A percentile compares a stretch with the other conserved stretches of the same genome.
Conservation (phyloP, 73 alveolate genomes). For the Paraurostyla sp. region DNA sequence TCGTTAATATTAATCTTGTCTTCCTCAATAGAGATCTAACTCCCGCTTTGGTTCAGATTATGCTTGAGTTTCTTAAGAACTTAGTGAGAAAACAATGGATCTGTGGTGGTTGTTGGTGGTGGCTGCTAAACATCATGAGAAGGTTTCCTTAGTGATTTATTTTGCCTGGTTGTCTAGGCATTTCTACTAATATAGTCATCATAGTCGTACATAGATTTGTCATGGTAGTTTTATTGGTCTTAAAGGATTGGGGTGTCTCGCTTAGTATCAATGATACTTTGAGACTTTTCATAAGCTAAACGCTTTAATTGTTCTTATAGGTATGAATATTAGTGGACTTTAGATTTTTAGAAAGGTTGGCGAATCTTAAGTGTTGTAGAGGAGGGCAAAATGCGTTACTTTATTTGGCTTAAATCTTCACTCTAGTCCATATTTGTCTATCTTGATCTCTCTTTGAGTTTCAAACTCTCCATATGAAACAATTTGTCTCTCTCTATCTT, state of each 20-base stretch:
- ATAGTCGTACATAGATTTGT: too few species aligned
- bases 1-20: background rate
- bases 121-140: too few species aligned
- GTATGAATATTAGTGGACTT: background rate
- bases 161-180: too few species aligned
- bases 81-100: constrained; percentile 15
- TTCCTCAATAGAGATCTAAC: background rate
- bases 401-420: too few species aligned
- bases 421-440: background rate
- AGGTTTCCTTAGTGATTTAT: too few species aligned
- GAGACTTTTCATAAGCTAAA: background rate
- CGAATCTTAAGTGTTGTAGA: too few species aligned
- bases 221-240: too few species aligned
- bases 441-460: background rate
- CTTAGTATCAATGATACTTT: background rate
- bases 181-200: too few species aligned
- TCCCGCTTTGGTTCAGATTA: background rate
- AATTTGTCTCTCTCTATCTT: constrained; percentile 12
- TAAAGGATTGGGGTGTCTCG: too few species aligned
- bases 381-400: too few species aligned
- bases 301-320: background rate
- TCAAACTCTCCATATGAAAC: background rate
- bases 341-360: too few species aligned
- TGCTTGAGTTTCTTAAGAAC: background rate
- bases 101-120: too few species aligned